Conservation (phyloP, 768 basidiomycete genomes). For the Lactarius sanguifluus region DNA sequence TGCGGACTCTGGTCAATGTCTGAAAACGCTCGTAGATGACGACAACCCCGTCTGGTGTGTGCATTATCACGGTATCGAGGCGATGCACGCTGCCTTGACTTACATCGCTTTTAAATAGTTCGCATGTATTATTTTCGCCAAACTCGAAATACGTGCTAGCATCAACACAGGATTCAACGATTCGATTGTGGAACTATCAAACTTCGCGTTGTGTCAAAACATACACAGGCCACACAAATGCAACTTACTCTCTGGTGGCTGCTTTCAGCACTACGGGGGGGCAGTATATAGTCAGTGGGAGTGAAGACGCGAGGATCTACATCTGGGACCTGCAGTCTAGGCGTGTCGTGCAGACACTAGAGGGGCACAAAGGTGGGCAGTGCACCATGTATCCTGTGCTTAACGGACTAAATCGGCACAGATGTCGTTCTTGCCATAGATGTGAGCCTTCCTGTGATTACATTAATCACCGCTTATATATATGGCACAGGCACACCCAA, state of each 20-base stretch:
- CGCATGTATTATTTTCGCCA: constrained; percentile 87
- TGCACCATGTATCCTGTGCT: constrained; percentile 15
- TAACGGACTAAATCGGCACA: constrained; percentile 26
- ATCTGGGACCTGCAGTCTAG: constrained; percentile 89
- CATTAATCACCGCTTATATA: constrained; percentile 19
- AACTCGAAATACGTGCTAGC: constrained; percentile 89
- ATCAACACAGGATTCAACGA: constrained; percentile 91
- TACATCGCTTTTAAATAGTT: constrained; percentile 44
- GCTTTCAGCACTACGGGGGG: constrained; percentile 61
- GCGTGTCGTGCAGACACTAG: constrained; percentile 68
- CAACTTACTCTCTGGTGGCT: constrained; percentile 76
- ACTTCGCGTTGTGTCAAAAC: constrained; percentile 91
- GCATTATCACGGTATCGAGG: not conserved
- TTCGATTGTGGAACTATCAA: constrained; percentile 94
- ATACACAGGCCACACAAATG: constrained; percentile 82
- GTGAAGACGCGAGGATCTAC: constrained; percentile 85
- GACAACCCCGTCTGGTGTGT: constrained; percentile 88
- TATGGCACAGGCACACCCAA: constrained; percentile 68
- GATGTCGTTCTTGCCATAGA: constrained; percentile 78
- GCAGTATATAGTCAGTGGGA: constrained; percentile 81
- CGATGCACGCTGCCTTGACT: not conserved
- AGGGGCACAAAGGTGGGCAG: constrained; percentile 74
- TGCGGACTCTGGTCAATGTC: constrained; percentile 92
- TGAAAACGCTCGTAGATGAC: constrained; percentile 96
- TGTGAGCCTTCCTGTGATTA: constrained; percentile 35